Base-by-base conservation (phyloP, 306 rosid species). In the Glycine latifolia region DNA sequence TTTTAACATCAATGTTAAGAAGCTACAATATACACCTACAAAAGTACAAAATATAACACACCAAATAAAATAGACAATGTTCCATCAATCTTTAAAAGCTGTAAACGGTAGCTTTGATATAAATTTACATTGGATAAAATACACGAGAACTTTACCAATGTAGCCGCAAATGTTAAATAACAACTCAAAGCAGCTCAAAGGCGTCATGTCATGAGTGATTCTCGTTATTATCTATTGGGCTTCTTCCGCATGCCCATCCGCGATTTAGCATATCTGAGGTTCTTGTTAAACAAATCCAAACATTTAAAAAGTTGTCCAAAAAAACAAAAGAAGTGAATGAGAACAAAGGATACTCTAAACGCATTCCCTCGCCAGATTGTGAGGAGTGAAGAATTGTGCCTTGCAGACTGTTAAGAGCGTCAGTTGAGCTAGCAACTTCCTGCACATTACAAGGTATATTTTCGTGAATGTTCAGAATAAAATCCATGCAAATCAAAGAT, bases 161-260 rank as follows among this genome's bases (percentile, higher is more conserved):
- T 59, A 26, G 31, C 68, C 9, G 37, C 78, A 76, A 79, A 55
- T 49, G 39, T 26, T 26, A 26, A 26, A 26, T 2, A 26, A 65
- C 2, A 46, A 26, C 33, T 63, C 53, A 83, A 26, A 49, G 50
- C 71, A 41, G 67, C 73, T 60, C 75, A 47, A 31, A 26, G 50
- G 68, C 3, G n/a, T 73, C 41, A 26, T 26, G 31, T 26, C 31
- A 26, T 3, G 41, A 37, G 41, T 37, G 41, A 37, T 37, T 37
- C 41, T 37, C 41, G 41, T 37, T 37, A 3, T 37, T 37, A 37
- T 37, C 5, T 37, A 37, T 37, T 37, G 41, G 85, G 81, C 89
- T 91, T 91, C 97, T 86, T 93, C 20, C 98, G 91, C 97, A 88
- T 89, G 33, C 99, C 98, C 99, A 93, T 93, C 80, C 98, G 88